Evolutionary conservation across 192 early-diverging fungal genomes (phyloP).

Genomic region (Coemansia sp.): DNA sequence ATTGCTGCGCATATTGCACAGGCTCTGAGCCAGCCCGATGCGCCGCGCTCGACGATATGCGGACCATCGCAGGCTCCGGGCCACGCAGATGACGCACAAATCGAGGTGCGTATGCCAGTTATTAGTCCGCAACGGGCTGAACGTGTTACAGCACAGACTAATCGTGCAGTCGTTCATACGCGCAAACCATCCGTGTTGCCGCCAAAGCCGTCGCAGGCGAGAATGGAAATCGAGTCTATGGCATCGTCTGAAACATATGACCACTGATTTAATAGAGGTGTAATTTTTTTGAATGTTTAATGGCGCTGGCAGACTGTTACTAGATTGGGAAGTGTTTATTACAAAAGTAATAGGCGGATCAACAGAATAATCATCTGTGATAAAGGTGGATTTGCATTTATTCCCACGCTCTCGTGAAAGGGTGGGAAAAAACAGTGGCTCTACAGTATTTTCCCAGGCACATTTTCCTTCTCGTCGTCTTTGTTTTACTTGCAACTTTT

Average conservation of each 20-base stretch:
- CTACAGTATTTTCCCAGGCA: too few relatives aligned
- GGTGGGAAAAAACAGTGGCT: too few relatives aligned
- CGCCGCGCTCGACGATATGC: neutral
- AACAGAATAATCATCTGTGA: neutral
- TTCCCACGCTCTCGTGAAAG: neutral
- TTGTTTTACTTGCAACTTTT: too few relatives aligned
- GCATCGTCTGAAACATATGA: neutral
- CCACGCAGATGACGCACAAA: neutral
- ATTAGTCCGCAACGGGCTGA: slow-evolving; percentile 23
- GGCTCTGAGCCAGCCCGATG: slow-evolving; percentile 23
- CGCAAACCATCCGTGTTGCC: neutral
- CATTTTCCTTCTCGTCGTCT: too few relatives aligned
- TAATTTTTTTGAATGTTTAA: neutral
- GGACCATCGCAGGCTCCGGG: neutral
- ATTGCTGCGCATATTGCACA: slow-evolving; percentile 39
- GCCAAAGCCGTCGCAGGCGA: neutral
- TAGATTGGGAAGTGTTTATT: too few relatives aligned
- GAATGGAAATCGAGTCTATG: slow-evolving; percentile 1
- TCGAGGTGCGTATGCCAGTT: slow-evolving; percentile 13
- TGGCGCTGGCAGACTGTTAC: too few relatives aligned
- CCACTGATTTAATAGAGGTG: neutral
- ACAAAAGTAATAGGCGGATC: too few relatives aligned
- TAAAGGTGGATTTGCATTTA: neutral
- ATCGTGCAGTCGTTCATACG: slow-evolving; percentile 19
- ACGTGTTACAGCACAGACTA: slow-evolving; percentile 17